phyloP scores from a whole-genome alignment of 176 grass and related monocot species.

The Oryza brachyantha region DNA sequence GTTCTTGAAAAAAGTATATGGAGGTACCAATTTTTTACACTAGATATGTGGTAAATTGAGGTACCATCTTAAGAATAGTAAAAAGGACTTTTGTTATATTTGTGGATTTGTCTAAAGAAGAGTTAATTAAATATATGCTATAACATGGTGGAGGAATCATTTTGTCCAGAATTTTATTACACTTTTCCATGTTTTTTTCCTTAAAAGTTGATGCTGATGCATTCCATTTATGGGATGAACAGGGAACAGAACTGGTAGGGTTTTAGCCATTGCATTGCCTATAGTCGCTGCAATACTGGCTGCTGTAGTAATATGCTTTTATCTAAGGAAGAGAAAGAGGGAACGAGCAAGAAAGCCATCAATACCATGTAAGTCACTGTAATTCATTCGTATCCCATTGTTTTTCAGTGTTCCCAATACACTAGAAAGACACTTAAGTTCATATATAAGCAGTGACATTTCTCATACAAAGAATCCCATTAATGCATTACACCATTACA shows the following conservation, averaged over 20 bases:
- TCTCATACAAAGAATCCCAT: background rate
- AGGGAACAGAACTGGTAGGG: background rate
- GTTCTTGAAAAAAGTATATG: too few relatives aligned
- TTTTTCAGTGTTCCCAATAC: background rate
- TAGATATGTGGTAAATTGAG: too few relatives aligned
- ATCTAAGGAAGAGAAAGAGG: slow-evolving; percentile 22
- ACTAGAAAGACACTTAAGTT: background rate
- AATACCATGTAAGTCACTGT: slow-evolving; percentile 20
- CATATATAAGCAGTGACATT: background rate
- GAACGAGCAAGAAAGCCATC: slow-evolving; percentile 8
- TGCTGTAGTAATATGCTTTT: slow-evolving; percentile 21
- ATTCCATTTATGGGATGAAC: slow-evolving; percentile 20
- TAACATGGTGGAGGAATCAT: background rate
- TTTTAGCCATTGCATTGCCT: slow-evolving; percentile 38
- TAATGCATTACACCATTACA: background rate
- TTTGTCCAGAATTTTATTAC: background rate
- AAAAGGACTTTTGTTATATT: too few relatives aligned
- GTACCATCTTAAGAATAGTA: too few relatives aligned
- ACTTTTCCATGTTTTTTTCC: background rate
- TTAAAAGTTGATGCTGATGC: background rate
- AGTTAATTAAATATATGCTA: background rate
- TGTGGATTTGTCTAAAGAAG: background rate
- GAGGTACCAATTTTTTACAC: too few relatives aligned
- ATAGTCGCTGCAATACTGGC: slow-evolving; percentile 13
- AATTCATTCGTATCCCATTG: background rate